Evolutionary conservation across 306 rosid genomes (phyloP).

Genomic region (Argentina anserina): DNA sequence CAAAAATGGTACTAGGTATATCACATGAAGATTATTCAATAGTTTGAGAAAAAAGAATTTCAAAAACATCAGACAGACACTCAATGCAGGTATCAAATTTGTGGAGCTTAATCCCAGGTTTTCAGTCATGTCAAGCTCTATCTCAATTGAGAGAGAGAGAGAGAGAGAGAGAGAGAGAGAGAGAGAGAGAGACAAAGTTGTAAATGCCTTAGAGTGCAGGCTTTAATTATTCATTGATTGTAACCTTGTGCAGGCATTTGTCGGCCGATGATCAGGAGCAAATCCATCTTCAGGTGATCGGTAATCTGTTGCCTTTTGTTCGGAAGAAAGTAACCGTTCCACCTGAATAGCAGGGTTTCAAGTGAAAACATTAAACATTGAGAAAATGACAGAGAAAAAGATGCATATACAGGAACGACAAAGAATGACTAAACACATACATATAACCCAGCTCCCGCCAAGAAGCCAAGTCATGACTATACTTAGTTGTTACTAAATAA

Average conservation of each 20-base stretch:
- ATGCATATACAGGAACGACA: not conserved
- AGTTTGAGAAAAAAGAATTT: not conserved
- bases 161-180: too few species aligned
- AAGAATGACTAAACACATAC: conserved; percentile 5
- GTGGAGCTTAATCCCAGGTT: not conserved
- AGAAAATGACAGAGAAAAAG: not conserved
- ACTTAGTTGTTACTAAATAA: not conserved
- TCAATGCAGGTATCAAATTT: not conserved
- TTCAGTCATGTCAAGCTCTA: conserved; percentile 5
- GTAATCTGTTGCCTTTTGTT: conserved; percentile 91
- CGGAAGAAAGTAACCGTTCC: conserved; percentile 94
- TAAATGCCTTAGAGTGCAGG: not conserved
- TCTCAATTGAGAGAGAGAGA: not conserved
- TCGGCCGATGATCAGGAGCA: conserved; percentile 93
- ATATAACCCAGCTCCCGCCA: conserved; percentile 10
- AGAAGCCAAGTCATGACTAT: not conserved
- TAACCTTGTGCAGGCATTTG: conserved; percentile 93
- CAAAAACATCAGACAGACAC: not conserved
- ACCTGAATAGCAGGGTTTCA: conserved; percentile 51
- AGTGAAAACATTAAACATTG: not conserved
- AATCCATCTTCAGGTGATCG: conserved; percentile 91
- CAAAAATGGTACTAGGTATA: not conserved
- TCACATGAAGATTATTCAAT: not conserved
- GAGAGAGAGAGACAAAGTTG: too few species aligned
- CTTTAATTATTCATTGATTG: conserved; percentile 1